Base-by-base conservation (phyloP, 2,329 filamentous ascomycete genomes). In the Lecanicillium sp. region DNA sequence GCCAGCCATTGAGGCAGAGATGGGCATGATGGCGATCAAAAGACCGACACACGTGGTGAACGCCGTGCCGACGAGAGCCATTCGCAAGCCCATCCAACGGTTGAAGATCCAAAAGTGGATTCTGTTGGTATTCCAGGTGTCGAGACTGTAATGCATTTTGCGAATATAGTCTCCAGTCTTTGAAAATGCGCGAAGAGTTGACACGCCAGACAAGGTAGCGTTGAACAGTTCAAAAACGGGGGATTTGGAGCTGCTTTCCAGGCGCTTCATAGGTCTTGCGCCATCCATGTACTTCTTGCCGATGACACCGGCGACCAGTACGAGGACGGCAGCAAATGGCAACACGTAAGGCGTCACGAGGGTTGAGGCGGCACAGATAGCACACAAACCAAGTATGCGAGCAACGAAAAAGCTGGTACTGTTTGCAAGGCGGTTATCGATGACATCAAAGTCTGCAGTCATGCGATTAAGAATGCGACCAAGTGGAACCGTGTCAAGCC, bases 181-280 rank as follows among this genome's bases (percentile, higher is more conserved):
- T 46, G 78, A 77, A 48, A 85, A 90, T 0, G 82, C 81, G 11
- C 85, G 76, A 37, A 92, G 85, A 0, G 85, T 89, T 2, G 76
- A 68, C 14, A 92, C 75, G 5, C 85, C 85, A 0, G 75, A 72
- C 9, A 90, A 70, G 0, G 82, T 76, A 1, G 82, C 78, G 9
- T 80, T 80, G 50, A 90, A 89, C 45, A 85, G 78, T 55, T 90
- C 85, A 49, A 87, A 89, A 1, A 90, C 78, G 0, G 85, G 85
- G 0, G 80, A 85, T 57, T 87, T 89, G 40, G 78, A 74, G 3
- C 73, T 85, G 46, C 80, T 85, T 56, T 90, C 85, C 1, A 90
- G 70, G 5, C 85, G 71, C 61, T 89, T 90, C 44, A 83, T 70
- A 22, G 87, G 83, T 29, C 85, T 70, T 0, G 84, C 83, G 1